phyloP scores from a whole-genome alignment of 345 rosid genomes.

The Corchorus olitorius region DNA sequence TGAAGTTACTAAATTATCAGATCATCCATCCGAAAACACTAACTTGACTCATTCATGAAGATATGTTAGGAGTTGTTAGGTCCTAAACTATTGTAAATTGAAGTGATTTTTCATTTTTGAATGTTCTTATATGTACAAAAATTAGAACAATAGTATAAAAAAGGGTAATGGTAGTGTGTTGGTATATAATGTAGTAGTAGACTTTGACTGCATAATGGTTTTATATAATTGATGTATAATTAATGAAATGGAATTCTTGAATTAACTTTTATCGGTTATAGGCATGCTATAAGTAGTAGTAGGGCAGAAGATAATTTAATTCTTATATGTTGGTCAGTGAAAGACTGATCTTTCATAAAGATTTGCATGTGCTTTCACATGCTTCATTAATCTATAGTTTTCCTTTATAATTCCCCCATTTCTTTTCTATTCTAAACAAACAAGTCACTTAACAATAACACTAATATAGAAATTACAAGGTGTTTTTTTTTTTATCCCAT shows the following conservation, averaged over 20 bases:
- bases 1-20: no score
- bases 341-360: not conserved
- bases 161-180: not conserved
- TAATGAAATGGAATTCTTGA: not conserved
- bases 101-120: no score
- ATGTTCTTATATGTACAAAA: no score
- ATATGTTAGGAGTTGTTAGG: no score
- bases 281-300: not conserved
- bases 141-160: not conserved
- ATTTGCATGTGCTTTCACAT: slow-evolving; percentile 12
- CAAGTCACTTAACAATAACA: not conserved
- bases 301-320: not conserved
- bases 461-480: no score
- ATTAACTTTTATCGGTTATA: not conserved
- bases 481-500: no score
- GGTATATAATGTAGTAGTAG: not conserved
- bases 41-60: no score
- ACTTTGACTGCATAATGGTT: not conserved
- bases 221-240: not conserved
- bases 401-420: not conserved
- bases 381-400: no score
- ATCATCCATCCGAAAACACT: no score
- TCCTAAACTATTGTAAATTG: no score
- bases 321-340: not conserved
- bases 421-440: not conserved